These are phyloP conservation scores for Vitis labrusca DNA, from an alignment of 164 flowering plant species.

Conservation along the genomic window DNA sequence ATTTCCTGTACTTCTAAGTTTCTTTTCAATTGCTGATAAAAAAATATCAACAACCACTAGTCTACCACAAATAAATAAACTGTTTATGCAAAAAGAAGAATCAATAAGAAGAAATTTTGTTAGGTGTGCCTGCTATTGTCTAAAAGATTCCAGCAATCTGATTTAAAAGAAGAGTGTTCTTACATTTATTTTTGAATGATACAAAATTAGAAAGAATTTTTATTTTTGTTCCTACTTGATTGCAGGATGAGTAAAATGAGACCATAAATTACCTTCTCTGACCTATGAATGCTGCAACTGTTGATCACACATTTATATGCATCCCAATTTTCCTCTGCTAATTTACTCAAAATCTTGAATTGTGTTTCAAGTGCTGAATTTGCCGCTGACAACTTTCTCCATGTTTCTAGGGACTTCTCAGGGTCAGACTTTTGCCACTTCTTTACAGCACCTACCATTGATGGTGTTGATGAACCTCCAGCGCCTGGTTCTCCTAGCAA, in stretches of 20 bases:
- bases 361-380: slow-evolving; percentile 74
- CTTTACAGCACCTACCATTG: slow-evolving; percentile 98
- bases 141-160: no score
- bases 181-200: no score
- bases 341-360: slow-evolving; percentile 47
- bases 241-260: not conserved
- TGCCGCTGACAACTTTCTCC: slow-evolving; percentile 75
- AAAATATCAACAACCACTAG: no score
- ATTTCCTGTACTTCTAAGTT: no score
- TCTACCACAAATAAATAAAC: no score
- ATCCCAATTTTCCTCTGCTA: slow-evolving; percentile 70
- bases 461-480: slow-evolving; percentile 99
- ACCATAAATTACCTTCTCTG: slow-evolving; percentile 58
- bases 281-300: slow-evolving; percentile 55
- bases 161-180: no score
- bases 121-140: no score
- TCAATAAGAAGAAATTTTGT: no score
- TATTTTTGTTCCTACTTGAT: no score
- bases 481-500: slow-evolving; percentile 95
- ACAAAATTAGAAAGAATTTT: no score
- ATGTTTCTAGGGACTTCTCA: slow-evolving; percentile 57
- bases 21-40: no score
- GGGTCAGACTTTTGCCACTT: slow-evolving; percentile 95
- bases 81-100: no score
- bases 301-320: slow-evolving; percentile 49